Percentiles rank a stretch among this genome's conserved stretches.
Evolutionary conservation across 139 green algal species (phyloP).

Genomic region (Micractinium sp.): DNA sequence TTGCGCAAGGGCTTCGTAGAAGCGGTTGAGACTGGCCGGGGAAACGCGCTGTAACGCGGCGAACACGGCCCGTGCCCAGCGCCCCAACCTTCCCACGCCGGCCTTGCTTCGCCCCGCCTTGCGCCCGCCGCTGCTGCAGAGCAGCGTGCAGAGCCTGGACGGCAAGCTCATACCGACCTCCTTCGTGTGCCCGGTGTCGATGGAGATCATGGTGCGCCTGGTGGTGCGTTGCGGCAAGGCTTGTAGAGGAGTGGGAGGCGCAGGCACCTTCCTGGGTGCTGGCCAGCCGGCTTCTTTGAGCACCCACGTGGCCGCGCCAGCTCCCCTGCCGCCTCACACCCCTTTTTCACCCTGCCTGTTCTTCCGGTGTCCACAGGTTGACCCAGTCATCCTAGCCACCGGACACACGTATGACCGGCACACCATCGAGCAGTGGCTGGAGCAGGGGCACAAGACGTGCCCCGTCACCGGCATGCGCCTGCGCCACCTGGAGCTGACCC

Average conservation of each 20-base stretch:
- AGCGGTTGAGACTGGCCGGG: too few relatives aligned
- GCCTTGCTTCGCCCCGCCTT: not conserved
- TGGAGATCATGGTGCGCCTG: constrained; percentile 89
- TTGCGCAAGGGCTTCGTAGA: too few relatives aligned
- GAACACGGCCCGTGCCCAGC: too few relatives aligned
- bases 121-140: not conserved
- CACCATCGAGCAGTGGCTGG: constrained; percentile 90
- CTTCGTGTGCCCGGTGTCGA: constrained; percentile 64
- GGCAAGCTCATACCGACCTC: constrained; percentile 42
- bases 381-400: constrained; percentile 94
- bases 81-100: not conserved
- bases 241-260: too few relatives aligned
- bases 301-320: not conserved
- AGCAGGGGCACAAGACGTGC: constrained; percentile 89
- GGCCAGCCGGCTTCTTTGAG: not conserved
- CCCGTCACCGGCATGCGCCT: constrained; percentile 90
- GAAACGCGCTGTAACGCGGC: too few relatives aligned
- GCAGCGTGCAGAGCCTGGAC: constrained; percentile 29
- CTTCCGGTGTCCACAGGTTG: constrained; percentile 25
- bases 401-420: constrained; percentile 93
- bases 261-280: not conserved
- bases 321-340: not conserved
- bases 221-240: not conserved
- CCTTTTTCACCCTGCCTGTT: not conserved
- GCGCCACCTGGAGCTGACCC: constrained; percentile 88